Evolutionary conservation across 2,329 filamentous ascomycete genomes (phyloP).

Genomic region (Colletotrichum nymphaeae): DNA sequence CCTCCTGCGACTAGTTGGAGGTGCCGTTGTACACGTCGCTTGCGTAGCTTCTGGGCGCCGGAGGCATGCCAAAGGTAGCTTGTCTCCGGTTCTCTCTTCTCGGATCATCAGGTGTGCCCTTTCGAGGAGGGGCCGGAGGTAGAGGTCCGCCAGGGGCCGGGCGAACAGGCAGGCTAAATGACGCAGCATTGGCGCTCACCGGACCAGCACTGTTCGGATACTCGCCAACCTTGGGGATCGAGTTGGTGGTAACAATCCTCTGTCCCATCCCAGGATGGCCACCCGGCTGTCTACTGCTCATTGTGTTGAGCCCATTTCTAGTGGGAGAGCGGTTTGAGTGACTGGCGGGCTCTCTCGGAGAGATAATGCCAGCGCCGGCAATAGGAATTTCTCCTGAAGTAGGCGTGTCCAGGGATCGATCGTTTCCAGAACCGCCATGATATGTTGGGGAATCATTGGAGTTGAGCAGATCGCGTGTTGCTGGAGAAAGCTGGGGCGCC

Average conservation of each 20-base stretch:
- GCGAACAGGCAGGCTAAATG: slow-evolving; percentile 74
- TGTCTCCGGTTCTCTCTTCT: slow-evolving; percentile 65
- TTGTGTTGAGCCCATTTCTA: slow-evolving; percentile 58
- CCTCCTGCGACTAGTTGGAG: slow-evolving; percentile 33
- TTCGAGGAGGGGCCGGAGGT: slow-evolving; percentile 70
- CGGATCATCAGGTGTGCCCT: slow-evolving; percentile 65
- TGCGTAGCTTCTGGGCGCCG: slow-evolving; percentile 49
- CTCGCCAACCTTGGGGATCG: slow-evolving; percentile 59
- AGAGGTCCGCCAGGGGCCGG: slow-evolving; percentile 69
- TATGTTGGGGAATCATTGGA: slow-evolving; percentile 69
- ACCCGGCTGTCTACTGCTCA: slow-evolving; percentile 53
- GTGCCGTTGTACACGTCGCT: slow-evolving; percentile 37
- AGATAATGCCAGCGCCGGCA: slow-evolving; percentile 64
- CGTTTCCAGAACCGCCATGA: slow-evolving; percentile 53
- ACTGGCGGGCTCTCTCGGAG: slow-evolving; percentile 61
- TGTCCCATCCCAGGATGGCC: slow-evolving; percentile 65
- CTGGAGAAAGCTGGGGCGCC: slow-evolving; percentile 81
- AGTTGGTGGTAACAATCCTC: slow-evolving; percentile 63
- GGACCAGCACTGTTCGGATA: slow-evolving; percentile 52
- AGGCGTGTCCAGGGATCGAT: slow-evolving; percentile 67
- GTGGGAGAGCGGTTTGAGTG: slow-evolving; percentile 63
- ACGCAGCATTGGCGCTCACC: slow-evolving; percentile 58
- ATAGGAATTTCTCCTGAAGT: slow-evolving; percentile 81
- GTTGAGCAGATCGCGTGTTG: slow-evolving; percentile 80
- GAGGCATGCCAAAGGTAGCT: slow-evolving; percentile 62